Percentiles rank a stretch among this genome's conserved stretches.
Conservation (phyloP, 2,329 filamentous ascomycete species). For the Intubia oerlemansii region DNA sequence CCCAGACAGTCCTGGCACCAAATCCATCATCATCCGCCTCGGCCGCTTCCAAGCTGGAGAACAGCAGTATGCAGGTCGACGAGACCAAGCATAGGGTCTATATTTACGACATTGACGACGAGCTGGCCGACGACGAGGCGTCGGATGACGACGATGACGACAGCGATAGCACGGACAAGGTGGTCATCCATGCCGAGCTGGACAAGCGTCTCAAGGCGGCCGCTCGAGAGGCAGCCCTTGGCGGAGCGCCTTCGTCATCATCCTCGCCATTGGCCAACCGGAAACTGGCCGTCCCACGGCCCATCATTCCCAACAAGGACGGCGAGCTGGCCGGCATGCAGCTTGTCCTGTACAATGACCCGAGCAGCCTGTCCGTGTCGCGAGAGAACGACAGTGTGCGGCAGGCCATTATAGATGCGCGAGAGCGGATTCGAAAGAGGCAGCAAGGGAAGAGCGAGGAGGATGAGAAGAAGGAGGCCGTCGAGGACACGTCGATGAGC, state of each 20-base stretch:
- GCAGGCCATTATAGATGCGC: conserved; percentile 63
- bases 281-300: conserved; percentile 10
- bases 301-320: conserved; percentile 36
- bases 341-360: conserved; percentile 70
- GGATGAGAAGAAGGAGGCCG: conserved; percentile 8
- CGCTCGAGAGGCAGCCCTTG: conserved; percentile 1
- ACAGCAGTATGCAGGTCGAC: conserved; percentile 52
- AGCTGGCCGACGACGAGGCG: conserved; percentile 43
- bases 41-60: not conserved
- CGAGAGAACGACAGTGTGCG: conserved; percentile 57
- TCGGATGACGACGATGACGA: conserved; percentile 1
- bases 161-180: conserved; percentile 18
- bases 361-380: conserved; percentile 53
- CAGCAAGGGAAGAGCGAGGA: conserved; percentile 24
- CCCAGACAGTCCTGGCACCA: too few species aligned
- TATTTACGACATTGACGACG: conserved; percentile 76
- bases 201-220: conserved; percentile 43
- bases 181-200: conserved; percentile 71
- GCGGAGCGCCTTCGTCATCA: too few species aligned
- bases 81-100: conserved; percentile 75
- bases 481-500: conserved; percentile 3
- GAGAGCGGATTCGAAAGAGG: conserved; percentile 41
- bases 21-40: too few species aligned
- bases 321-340: conserved; percentile 39
- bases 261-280: too few species aligned